Evolutionary conservation across 495 filamentous ascomycete species (phyloP).

Genomic region (Margaritispora aquatica): DNA sequence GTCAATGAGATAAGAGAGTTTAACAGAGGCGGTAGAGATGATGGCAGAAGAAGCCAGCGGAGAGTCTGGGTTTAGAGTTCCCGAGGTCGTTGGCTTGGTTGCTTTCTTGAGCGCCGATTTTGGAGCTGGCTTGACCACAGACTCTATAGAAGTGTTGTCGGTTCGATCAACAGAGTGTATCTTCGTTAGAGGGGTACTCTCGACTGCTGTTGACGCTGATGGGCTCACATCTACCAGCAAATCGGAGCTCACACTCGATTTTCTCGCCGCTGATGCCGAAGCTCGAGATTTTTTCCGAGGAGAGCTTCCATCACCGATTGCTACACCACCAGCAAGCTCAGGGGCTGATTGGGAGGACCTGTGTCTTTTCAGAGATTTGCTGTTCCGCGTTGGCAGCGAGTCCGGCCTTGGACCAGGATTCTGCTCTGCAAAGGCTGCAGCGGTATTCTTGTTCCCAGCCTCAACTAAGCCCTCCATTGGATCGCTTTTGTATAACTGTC

Average conservation of each 20-base stretch:
- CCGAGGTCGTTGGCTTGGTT: background rate
- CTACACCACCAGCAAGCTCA: background rate
- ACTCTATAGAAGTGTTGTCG: no score
- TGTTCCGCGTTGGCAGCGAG: background rate
- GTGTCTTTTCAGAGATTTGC: background rate
- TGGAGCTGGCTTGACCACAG: background rate
- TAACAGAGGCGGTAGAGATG: conserved; percentile 76
- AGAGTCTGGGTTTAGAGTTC: conserved; percentile 3
- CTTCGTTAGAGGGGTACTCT: no score
- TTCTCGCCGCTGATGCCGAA: background rate
- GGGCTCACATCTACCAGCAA: background rate
- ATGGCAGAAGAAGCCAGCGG: conserved; percentile 53
- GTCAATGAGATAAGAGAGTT: conserved; percentile 80
- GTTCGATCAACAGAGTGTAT: no score
- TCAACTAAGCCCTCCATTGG: conserved; percentile 10
- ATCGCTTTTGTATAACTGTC: conserved; percentile 33
- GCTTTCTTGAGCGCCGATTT: conserved; percentile 8
- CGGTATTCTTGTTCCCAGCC: conserved; percentile 1
- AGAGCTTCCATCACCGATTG: background rate
- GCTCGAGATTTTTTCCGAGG: background rate
- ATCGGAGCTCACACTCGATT: background rate
- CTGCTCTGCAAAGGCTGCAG: background rate
- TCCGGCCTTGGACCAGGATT: background rate
- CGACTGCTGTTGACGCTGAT: background rate
- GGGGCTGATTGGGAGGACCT: background rate